Base-by-base conservation (phyloP, 345 rosid species). In the Eucalyptus cladocalyx region DNA sequence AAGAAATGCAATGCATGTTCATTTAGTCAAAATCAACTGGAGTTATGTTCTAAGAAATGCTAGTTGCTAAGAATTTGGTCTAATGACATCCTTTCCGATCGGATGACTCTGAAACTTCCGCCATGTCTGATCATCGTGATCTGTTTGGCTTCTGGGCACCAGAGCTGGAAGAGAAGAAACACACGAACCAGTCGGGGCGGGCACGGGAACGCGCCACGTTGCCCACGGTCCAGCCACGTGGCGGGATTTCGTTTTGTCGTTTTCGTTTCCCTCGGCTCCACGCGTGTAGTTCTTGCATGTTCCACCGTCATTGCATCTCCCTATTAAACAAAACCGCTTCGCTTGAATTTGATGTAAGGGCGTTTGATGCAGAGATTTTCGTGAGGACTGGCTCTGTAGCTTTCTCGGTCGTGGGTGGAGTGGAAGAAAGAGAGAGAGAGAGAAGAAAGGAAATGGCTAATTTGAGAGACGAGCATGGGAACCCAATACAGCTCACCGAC, bases 391-490 rank as follows among this genome's bases (percentile, higher is more conserved):
- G 26, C 45, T 19, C 42, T 72, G 43, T 19, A 72, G 45, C 83
- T 34, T 34, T 50, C 65, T 49, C 12, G 53, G 32, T 51, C n/a
- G 58, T 26, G 43, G 54, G 87, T 48, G 87, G n/a, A 32, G 37
- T 6, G 34, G 5, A 26, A 56, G 62, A 43, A 11, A 48, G 11
- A n/a, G 48, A 49, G 51, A 49, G 18, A 43, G 32, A 30, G 49
- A 80, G 23, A 81, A n/a, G 34, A 37, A 2, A 51, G 67, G 26
- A 60, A 50, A 96, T 95, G 97, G 95, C 98, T 4, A 92, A 94
- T 54, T 18, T 97, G 87, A 90, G 91, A 88, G 99, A 97, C 56
- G 95, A 94, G 81, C 54, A 85, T 18, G 94, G 94, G 11, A 89
- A 90, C 67, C 92, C 90, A 11, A 87, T 93, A 16, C 89, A 88